Percentiles rank a stretch among this genome's conserved stretches.
These are phyloP conservation scores for Canavalia ensiformis DNA, from an alignment of 306 rosid species.

Conservation along the genomic window DNA sequence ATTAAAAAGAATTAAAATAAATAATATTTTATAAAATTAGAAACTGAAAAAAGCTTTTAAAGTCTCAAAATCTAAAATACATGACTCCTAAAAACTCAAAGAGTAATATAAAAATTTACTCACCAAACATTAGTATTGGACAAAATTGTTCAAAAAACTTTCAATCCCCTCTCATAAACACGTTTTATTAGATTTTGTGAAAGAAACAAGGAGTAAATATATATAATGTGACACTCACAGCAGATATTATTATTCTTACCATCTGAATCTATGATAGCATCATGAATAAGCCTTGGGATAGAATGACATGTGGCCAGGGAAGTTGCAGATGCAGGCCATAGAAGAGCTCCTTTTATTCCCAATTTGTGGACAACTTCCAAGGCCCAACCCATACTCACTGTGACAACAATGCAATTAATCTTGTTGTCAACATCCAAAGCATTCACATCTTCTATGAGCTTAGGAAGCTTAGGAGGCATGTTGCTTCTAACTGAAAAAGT, in stretches of 20 bases:
- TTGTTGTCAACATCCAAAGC: constrained; percentile 33
- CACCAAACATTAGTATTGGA: too few relatives aligned
- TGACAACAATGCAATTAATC: constrained; percentile 55
- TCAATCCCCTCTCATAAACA: not conserved
- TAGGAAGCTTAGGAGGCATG: constrained; percentile 52
- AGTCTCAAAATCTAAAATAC: too few relatives aligned
- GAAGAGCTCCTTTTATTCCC: constrained; percentile 53
- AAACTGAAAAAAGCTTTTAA: too few relatives aligned
- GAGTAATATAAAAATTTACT: too few relatives aligned
- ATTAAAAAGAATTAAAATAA: too few relatives aligned
- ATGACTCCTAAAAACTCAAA: too few relatives aligned
- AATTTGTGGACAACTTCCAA: constrained; percentile 54
- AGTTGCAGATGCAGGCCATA: constrained; percentile 64
- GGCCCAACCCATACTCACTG: constrained; percentile 60
- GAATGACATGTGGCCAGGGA: constrained; percentile 36
- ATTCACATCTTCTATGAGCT: constrained; percentile 55
- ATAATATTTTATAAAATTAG: too few relatives aligned
- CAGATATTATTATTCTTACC: constrained; percentile 26
- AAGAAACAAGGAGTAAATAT: not conserved
- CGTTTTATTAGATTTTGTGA: not conserved
- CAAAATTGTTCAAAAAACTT: not conserved
- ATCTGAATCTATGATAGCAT: constrained; percentile 48
- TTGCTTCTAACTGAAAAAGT: constrained; percentile 14
- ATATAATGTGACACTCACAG: not conserved
- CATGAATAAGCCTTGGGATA: constrained; percentile 55